phyloP scores from a whole-genome alignment of 179 eudicot genomes.

The Actinidia polygama region DNA sequence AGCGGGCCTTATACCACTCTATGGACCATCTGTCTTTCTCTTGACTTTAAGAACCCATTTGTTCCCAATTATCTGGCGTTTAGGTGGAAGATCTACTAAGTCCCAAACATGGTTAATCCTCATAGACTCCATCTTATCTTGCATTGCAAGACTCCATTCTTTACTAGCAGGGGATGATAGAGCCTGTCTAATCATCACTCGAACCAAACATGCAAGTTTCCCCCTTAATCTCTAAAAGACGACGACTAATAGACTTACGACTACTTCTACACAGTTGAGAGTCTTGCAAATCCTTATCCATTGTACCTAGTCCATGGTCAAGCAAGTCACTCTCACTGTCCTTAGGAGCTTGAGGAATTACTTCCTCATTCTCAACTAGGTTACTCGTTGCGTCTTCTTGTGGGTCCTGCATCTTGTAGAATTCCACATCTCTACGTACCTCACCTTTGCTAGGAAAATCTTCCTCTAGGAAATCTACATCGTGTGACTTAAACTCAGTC shows the following conservation, averaged over 20 bases:
- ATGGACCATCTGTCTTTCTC: no score
- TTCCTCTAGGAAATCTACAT: no score
- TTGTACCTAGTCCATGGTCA: background rate
- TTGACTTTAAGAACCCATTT: no score
- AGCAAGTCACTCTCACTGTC: background rate
- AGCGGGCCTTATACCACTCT: no score
- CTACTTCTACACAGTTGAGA: no score
- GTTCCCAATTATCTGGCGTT: no score
- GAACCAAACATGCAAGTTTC: background rate
- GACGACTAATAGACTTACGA: background rate
- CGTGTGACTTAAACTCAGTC: no score
- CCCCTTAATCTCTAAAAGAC: background rate
- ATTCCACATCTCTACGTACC: no score
- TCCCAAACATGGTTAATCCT: background rate
- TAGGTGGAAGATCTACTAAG: no score
- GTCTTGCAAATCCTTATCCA: background rate
- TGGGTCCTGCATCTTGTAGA: background rate
- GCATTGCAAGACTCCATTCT: background rate
- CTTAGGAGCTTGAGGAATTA: background rate
- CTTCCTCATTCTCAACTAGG: background rate
- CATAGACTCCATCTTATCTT: background rate
- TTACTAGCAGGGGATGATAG: background rate
- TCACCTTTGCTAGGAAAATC: no score
- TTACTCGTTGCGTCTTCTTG: background rate
- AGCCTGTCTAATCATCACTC: background rate